Percentiles rank a stretch among this genome's conserved stretches.
phyloP scores from a whole-genome alignment of 2,329 filamentous ascomycete species.

The Fusarium caatingaense region DNA sequence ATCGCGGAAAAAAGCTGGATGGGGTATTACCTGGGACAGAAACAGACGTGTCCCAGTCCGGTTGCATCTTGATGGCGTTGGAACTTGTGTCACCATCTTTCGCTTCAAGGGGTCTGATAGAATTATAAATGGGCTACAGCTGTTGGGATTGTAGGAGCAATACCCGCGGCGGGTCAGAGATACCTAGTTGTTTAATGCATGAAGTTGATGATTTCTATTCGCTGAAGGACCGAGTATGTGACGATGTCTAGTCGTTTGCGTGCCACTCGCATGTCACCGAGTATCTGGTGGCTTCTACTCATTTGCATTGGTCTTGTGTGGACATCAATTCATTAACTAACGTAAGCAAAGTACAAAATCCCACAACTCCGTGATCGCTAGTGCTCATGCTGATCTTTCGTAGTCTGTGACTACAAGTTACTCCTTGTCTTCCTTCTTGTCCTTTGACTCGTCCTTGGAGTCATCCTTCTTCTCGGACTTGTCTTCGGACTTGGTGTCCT shows the following conservation, averaged over 20 bases:
- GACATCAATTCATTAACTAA: slow-evolving; percentile 22
- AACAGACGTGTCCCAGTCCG: slow-evolving; percentile 35
- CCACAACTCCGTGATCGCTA: slow-evolving; percentile 29
- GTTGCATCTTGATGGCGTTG: slow-evolving; percentile 48
- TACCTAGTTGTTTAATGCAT: slow-evolving; percentile 47
- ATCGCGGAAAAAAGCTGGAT: slow-evolving; percentile 36
- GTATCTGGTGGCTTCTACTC: too few species aligned
- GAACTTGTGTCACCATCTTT: slow-evolving; percentile 43
- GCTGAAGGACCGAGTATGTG: too few species aligned
- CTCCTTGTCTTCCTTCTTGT: slow-evolving; percentile 1
- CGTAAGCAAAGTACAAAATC: slow-evolving; percentile 1
- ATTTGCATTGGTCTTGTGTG: neutral
- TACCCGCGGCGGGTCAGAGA: slow-evolving; percentile 41
- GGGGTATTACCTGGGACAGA: slow-evolving; percentile 37
- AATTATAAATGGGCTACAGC: slow-evolving; percentile 34
- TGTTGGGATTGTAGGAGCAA: slow-evolving; percentile 42
- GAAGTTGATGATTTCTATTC: slow-evolving; percentile 39
- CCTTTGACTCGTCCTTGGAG: neutral
- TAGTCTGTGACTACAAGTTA: neutral
- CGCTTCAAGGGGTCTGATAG: slow-evolving; percentile 41
- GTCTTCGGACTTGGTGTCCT: slow-evolving; percentile 19
- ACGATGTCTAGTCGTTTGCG: too few species aligned
- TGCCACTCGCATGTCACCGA: too few species aligned
- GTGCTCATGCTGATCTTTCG: slow-evolving; percentile 9
- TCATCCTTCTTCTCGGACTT: neutral